A percentile compares a stretch with the other conserved stretches of the same genome.
phyloP scores from a whole-genome alignment of 2,329 filamentous ascomycete species.

The Cladophialophora yegresii region DNA sequence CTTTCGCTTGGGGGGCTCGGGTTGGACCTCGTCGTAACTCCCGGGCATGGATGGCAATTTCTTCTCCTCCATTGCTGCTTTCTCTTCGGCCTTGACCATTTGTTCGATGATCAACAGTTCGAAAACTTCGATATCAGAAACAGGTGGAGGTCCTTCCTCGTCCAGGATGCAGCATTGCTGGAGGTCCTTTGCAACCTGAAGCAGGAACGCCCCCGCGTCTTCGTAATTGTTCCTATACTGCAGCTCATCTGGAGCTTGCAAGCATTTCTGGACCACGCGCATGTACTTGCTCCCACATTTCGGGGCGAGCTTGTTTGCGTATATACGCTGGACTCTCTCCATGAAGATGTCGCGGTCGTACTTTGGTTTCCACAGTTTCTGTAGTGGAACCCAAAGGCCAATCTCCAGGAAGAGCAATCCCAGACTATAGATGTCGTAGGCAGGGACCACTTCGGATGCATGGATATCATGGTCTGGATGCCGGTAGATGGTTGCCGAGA shows the following conservation, averaged over 20 bases:
- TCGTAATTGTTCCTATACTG: constrained; percentile 33
- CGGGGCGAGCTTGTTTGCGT: constrained; percentile 61
- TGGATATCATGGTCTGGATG: constrained; percentile 52
- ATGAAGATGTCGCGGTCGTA: constrained; percentile 65
- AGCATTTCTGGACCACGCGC: constrained; percentile 62
- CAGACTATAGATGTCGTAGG: constrained; percentile 62
- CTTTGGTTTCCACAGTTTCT: constrained; percentile 65
- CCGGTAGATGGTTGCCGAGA: constrained; percentile 61
- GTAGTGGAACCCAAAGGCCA: constrained; percentile 64
- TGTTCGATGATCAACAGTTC: constrained; percentile 35
- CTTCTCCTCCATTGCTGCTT: constrained; percentile 19
- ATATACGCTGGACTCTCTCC: constrained; percentile 63
- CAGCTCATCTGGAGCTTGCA: constrained; percentile 54
- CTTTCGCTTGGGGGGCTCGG: constrained; percentile 20
- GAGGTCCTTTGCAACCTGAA: constrained; percentile 35
- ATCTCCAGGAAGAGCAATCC: constrained; percentile 64
- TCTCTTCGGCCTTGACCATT: constrained; percentile 33
- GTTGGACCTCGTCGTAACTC: constrained; percentile 9
- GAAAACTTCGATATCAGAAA: constrained; percentile 36
- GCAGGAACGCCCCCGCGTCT: constrained; percentile 34
- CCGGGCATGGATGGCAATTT: constrained; percentile 11
- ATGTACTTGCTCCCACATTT: constrained; percentile 67
- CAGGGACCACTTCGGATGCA: constrained; percentile 34
- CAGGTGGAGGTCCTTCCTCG: constrained; percentile 34
- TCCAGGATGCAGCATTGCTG: constrained; percentile 36